phyloP scores from a whole-genome alignment of 768 basidiomycete species.

The Grammothele lineata region DNA sequence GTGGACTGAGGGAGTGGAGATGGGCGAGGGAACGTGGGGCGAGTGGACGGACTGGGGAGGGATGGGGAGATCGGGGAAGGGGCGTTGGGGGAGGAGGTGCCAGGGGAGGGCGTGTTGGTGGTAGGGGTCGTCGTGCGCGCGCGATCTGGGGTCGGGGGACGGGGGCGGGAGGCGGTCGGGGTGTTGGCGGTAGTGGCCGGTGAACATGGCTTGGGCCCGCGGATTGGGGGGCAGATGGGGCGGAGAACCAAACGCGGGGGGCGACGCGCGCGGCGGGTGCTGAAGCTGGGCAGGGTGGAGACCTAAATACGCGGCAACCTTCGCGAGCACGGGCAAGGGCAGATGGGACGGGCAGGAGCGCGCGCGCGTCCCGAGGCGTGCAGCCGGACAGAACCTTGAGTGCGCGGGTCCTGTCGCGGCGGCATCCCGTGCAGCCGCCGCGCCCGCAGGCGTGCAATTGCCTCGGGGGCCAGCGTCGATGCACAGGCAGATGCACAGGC shows the following conservation, averaged over 20 bases:
- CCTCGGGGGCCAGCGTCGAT: too few relatives aligned
- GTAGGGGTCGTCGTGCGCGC: constrained; percentile 4
- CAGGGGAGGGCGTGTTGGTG: constrained; percentile 1
- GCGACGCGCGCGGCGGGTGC: constrained; percentile 6
- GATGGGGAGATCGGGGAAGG: constrained; percentile 10
- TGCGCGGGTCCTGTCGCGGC: too few relatives aligned
- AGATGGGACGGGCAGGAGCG: too few relatives aligned
- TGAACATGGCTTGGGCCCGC: constrained; percentile 13
- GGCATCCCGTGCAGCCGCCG: too few relatives aligned
- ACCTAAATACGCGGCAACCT: constrained; percentile 11
- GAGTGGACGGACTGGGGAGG: constrained; percentile 2
- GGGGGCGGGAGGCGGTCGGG: constrained; percentile 5
- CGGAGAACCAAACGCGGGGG: constrained; percentile 13
- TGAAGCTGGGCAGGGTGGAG: constrained; percentile 8
- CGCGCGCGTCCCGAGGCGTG: too few relatives aligned
- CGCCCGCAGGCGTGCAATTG: too few relatives aligned
- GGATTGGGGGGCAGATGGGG: constrained; percentile 9
- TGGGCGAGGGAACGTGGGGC: constrained; percentile 15
- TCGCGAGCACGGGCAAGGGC: constrained; percentile 7
- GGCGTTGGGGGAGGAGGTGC: constrained; percentile 5
- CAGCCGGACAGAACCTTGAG: too few relatives aligned
- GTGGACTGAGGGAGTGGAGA: constrained; percentile 8
- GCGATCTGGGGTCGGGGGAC: constrained; percentile 11
- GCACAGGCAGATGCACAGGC: too few relatives aligned
- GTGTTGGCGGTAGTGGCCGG: constrained; percentile 5